Base-by-base conservation (phyloP, 1,139 yeast genomes). In the Magnusiomyces suaveolens region DNA sequence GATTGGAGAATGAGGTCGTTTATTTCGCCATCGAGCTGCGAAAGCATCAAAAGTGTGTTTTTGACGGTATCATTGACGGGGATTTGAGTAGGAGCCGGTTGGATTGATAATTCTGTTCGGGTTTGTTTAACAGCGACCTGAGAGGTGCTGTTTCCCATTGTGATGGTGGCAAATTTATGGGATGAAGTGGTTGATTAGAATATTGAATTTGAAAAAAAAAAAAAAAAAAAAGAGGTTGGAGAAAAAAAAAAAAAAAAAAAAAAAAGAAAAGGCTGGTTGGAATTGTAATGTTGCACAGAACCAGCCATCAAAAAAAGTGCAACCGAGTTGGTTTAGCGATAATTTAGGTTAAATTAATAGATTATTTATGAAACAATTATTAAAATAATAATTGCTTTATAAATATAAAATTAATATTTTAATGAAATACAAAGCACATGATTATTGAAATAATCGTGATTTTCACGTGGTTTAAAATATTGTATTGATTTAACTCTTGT, bases 1-100 rank as follows among this genome's bases (percentile, higher is more conserved):
- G 51, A 49, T 39, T 39, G 51, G 16, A n/a, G 36, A 20, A 49
- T 41, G 2, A 49, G 18, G 12, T 49, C 38, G n/a, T 26, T 38
- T 46, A 49, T 43, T 29, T 49, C 51, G 24, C 24, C 38, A 14
- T 49, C 51, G 14, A 49, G 38, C 18, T 43, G 51, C 3, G 46
- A 18, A 14, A 49, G 51, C 18, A 41, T 14, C 26, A 18, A n/a
- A 1, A 49, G 38, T 20, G 51, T 49, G 14, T 41, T 29, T 20
- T 29, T 29, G 39, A 39, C 46, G 38, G 36, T 36, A 16, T 10
- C 18, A 16, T 18, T 20, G 25, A 6, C 44, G 4, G 44, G 20
- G 6, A 8, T 10, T 6, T 6, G 25, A 20, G 6, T 6, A 21
- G 25, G 25, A 41, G 44, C 44, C 20, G 50, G 50, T 14, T 32